These are phyloP conservation scores for Thelephora ganbajun DNA, from an alignment of 768 basidiomycete genomes.

Conservation along the genomic window DNA sequence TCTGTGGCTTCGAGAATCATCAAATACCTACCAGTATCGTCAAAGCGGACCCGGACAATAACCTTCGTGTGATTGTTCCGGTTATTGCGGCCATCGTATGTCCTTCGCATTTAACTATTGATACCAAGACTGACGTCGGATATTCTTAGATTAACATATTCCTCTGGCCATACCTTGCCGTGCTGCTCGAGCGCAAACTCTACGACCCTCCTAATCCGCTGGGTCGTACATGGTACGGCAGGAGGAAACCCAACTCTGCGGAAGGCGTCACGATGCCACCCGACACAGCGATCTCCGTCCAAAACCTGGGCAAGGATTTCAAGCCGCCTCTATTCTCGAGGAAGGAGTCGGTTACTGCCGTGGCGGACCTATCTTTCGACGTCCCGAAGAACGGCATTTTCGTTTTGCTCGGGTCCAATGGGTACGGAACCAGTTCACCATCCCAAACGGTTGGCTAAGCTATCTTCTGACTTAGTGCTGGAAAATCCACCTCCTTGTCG, in stretches of 20 bases:
- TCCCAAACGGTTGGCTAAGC: too few relatives aligned
- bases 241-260: constrained; percentile 8
- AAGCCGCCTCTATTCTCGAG: constrained; percentile 31
- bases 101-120: neutral
- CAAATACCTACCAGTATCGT: constrained; percentile 38
- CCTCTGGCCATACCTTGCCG: constrained; percentile 58
- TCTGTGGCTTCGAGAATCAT: constrained; percentile 55
- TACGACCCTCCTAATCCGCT: constrained; percentile 42
- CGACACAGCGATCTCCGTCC: constrained; percentile 46
- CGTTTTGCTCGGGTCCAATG: constrained; percentile 63
- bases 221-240: constrained; percentile 10
- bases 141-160: constrained; percentile 46
- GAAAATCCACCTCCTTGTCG: constrained; percentile 62
- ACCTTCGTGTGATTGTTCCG: constrained; percentile 39
- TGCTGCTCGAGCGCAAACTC: constrained; percentile 40
- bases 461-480: constrained; percentile 34
- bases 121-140: neutral
- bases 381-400: constrained; percentile 67
- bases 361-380: constrained; percentile 50
- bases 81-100: constrained; percentile 53
- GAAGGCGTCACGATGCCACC: constrained; percentile 15
- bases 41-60: constrained; percentile 45
- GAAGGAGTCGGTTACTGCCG: constrained; percentile 41
- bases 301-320: constrained; percentile 46
- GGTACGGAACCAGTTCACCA: constrained; percentile 20